Percentiles rank a stretch among this genome's conserved stretches.
Evolutionary conservation across 495 filamentous ascomycete genomes (phyloP).

Genomic region (Umbilicaria muhlenbergii): DNA sequence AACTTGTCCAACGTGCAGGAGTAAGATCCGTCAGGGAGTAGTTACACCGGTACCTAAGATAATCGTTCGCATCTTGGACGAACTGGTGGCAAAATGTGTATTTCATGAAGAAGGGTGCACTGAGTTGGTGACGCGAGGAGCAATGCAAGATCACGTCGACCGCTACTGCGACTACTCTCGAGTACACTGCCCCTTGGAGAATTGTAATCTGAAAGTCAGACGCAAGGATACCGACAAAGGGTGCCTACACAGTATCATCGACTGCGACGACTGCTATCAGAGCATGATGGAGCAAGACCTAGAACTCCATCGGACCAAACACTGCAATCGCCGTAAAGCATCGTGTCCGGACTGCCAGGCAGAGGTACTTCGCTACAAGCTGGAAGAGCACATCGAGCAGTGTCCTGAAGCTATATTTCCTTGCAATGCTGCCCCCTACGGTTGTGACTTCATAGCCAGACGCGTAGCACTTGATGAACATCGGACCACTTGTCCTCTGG

Average conservation of each 20-base stretch:
- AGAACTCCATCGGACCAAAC: slow-evolving; percentile 24
- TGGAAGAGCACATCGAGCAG: slow-evolving; percentile 31
- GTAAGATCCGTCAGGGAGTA: slow-evolving; percentile 6
- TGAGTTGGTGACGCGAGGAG: slow-evolving; percentile 42
- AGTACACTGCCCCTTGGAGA: slow-evolving; percentile 43
- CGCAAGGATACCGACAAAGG: slow-evolving; percentile 35
- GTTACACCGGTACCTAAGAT: slow-evolving; percentile 28
- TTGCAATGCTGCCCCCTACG: slow-evolving; percentile 39
- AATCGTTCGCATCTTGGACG: slow-evolving; percentile 56
- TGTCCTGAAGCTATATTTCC: slow-evolving; percentile 38
- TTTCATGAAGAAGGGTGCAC: slow-evolving; percentile 45
- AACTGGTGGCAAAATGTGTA: slow-evolving; percentile 58
- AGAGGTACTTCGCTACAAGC: slow-evolving; percentile 29
- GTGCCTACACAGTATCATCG: slow-evolving; percentile 41
- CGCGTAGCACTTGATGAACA: slow-evolving; percentile 36
- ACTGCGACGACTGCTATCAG: slow-evolving; percentile 37
- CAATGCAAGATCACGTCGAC: slow-evolving; percentile 58
- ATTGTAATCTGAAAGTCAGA: slow-evolving; percentile 28
- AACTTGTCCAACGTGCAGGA: slow-evolving; percentile 21
- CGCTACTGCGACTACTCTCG: slow-evolving; percentile 56
- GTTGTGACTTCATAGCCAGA: slow-evolving; percentile 36
- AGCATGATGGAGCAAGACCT: slow-evolving; percentile 42
- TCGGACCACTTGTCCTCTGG: slow-evolving; percentile 37
- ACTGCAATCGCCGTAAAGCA: slow-evolving; percentile 13
- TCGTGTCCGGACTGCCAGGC: slow-evolving; percentile 37